A percentile compares a stretch with the other conserved stretches of the same genome.
Evolutionary conservation across 2,329 filamentous ascomycete species (phyloP).

Genomic region (Plenodomus biglobosus): DNA sequence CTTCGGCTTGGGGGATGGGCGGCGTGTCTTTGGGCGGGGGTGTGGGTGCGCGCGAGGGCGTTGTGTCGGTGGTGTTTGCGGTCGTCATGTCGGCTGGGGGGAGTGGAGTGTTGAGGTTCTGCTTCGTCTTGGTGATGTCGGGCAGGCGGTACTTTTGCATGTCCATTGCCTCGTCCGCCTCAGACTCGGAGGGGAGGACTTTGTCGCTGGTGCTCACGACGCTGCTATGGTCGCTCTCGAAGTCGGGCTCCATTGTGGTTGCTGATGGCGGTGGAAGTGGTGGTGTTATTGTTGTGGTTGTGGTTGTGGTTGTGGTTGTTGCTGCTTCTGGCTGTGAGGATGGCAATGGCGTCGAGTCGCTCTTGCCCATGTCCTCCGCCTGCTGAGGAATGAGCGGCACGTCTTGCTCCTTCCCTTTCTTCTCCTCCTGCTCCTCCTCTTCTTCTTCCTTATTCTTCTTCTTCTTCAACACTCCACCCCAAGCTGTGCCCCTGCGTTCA

Average conservation of each 20-base stretch:
- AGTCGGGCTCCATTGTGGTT: constrained; percentile 43
- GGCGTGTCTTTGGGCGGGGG: constrained; percentile 56
- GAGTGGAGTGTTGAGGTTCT: constrained; percentile 50
- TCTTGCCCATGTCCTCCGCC: constrained; percentile 36
- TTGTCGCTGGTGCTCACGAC: constrained; percentile 57
- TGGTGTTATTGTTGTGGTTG: no score
- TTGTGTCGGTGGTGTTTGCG: constrained; percentile 9
- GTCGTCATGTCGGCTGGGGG: constrained; percentile 15
- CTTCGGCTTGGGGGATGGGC: constrained; percentile 18
- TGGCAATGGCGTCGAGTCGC: constrained; percentile 28
- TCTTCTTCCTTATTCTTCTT: not conserved
- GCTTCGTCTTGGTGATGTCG: constrained; percentile 69
- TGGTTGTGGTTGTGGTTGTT: no score
- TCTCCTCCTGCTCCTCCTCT: constrained; percentile 2
- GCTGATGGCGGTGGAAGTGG: no score
- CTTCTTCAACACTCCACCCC: constrained; percentile 56
- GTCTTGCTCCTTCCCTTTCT: no score
- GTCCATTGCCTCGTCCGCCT: constrained; percentile 64
- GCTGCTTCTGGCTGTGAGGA: not conserved
- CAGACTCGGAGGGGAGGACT: constrained; percentile 53
- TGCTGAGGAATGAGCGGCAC: no score
- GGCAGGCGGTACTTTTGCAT: constrained; percentile 74
- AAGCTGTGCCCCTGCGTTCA: constrained; percentile 67
- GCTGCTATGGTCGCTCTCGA: constrained; percentile 52
- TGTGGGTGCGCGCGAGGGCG: constrained; percentile 42